phyloP scores from a whole-genome alignment of 768 basidiomycete genomes.

The Hygrocybe punicea region DNA sequence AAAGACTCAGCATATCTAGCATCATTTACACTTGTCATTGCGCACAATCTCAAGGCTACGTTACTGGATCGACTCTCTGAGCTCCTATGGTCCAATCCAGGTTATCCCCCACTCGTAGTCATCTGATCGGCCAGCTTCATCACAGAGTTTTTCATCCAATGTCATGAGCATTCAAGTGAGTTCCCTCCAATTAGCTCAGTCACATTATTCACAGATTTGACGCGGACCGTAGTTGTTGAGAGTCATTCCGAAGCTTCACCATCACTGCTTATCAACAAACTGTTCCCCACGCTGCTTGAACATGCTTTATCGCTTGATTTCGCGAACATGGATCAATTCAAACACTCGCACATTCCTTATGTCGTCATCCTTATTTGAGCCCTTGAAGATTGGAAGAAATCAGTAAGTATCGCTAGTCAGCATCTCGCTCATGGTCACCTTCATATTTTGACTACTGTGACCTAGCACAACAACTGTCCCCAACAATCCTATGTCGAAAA shows the following conservation, averaged over 20 bases:
- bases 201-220: conserved; percentile 1
- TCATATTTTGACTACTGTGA: no score
- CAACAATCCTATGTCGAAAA: conserved; percentile 64
- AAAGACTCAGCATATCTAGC: conserved; percentile 47
- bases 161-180: conserved; percentile 82
- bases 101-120: conserved; percentile 64
- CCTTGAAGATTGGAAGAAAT: conserved; percentile 77
- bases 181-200: no score
- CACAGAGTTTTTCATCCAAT: conserved; percentile 85
- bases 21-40: conserved; percentile 76
- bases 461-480: conserved; percentile 62
- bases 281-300: conserved; percentile 78
- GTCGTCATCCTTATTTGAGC: conserved; percentile 85
- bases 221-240: conserved; percentile 66
- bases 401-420: conserved; percentile 51
- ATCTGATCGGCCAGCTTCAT: conserved; percentile 87
- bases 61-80: conserved; percentile 57
- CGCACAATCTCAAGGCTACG: conserved; percentile 67
- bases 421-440: no score
- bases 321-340: conserved; percentile 76
- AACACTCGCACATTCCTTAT: conserved; percentile 88
- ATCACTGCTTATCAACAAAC: conserved; percentile 81
- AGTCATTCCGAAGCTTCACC: conserved; percentile 75
- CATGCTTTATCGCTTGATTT: conserved; percentile 73
- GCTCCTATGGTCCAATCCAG: conserved; percentile 62